A percentile compares a stretch with the other conserved stretches of the same genome.
These are phyloP conservation scores for Saccharomyces cerevisiae DNA, from an alignment of 805 yeast genomes.

Conservation along the genomic window DNA sequence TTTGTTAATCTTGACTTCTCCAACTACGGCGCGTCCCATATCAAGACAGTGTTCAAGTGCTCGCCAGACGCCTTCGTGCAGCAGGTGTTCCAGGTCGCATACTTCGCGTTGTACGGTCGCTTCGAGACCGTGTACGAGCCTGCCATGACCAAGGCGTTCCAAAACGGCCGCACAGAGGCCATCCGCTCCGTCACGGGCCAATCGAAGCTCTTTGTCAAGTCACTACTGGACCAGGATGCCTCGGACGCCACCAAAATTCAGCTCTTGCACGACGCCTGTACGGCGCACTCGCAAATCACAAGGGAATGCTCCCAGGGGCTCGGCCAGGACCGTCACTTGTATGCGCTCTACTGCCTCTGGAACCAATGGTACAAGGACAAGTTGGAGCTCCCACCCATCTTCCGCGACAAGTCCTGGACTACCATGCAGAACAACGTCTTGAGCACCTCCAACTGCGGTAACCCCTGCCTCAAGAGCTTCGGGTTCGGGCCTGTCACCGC, in stretches of 20 bases:
- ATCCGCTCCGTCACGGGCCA: conserved; percentile 76
- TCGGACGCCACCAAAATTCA: conserved; percentile 49
- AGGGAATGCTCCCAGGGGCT: conserved; percentile 62
- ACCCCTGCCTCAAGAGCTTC: conserved; percentile 75
- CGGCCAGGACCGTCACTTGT: conserved; percentile 90
- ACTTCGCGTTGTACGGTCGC: conserved; percentile 84
- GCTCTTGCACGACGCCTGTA: conserved; percentile 60
- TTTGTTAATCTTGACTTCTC: conserved; percentile 69
- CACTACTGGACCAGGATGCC: conserved; percentile 64
- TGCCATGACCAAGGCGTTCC: conserved; percentile 83
- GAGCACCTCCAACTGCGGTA: conserved; percentile 86
- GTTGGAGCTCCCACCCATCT: conserved; percentile 55
- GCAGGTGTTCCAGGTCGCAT: conserved; percentile 89
- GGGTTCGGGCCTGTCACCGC: conserved; percentile 90
- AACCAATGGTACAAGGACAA: conserved; percentile 33
- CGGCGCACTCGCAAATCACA: conserved; percentile 59
- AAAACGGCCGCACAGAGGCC: conserved; percentile 91
- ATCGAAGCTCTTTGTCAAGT: conserved; percentile 73
- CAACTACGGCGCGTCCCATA: conserved; percentile 62
- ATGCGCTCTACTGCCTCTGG: conserved; percentile 84
- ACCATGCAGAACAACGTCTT: conserved; percentile 69
- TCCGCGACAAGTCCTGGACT: conserved; percentile 85
- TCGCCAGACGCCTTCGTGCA: conserved; percentile 94
- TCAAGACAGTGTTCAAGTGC: conserved; percentile 67
- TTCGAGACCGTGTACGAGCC: conserved; percentile 94